phyloP scores from a whole-genome alignment of 331 rosid species.

The Arachis monticola region DNA sequence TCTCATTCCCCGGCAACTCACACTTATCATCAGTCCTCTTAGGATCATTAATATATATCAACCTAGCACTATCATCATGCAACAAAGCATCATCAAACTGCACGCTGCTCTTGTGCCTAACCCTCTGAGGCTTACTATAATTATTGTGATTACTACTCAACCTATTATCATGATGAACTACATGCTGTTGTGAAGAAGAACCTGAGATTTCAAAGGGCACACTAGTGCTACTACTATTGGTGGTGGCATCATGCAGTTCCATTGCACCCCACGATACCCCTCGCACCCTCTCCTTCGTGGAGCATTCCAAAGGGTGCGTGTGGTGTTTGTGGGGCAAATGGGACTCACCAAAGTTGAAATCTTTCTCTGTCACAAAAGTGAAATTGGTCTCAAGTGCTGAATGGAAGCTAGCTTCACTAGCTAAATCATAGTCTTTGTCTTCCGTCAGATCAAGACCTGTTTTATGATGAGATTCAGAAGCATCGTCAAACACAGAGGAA shows the following conservation, averaged over 20 bases:
- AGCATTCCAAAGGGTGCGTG: conserved; percentile 66
- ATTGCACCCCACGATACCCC: conserved; percentile 68
- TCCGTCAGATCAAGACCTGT: conserved; percentile 42
- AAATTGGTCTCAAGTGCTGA: conserved; percentile 18
- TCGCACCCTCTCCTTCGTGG: conserved; percentile 56
- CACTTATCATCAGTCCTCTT: conserved; percentile 72
- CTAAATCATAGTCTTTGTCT: conserved; percentile 27
- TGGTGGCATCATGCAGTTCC: conserved; percentile 63
- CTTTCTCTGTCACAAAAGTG: conserved; percentile 37
- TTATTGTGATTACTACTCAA: conserved; percentile 25
- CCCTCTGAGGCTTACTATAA: conserved; percentile 48
- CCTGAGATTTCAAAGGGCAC: conserved; percentile 57
- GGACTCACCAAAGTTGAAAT: conserved; percentile 31
- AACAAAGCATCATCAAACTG: conserved; percentile 62
- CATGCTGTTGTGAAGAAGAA: conserved; percentile 9
- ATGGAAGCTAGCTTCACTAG: conserved; percentile 43
- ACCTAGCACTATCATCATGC: conserved; percentile 66
- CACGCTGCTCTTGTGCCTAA: conserved; percentile 63
- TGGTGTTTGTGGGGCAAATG: conserved; percentile 45
- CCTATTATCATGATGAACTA: conserved; percentile 43
- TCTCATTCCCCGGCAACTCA: conserved; percentile 89
- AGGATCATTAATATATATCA: conserved; percentile 76
- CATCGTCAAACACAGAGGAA: conserved; percentile 46
- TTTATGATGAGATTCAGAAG: conserved; percentile 39
- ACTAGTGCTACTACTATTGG: conserved; percentile 17